These are phyloP conservation scores for Cichorium intybus DNA, from an alignment of 140 eudicot species.

Conservation along the genomic window DNA sequence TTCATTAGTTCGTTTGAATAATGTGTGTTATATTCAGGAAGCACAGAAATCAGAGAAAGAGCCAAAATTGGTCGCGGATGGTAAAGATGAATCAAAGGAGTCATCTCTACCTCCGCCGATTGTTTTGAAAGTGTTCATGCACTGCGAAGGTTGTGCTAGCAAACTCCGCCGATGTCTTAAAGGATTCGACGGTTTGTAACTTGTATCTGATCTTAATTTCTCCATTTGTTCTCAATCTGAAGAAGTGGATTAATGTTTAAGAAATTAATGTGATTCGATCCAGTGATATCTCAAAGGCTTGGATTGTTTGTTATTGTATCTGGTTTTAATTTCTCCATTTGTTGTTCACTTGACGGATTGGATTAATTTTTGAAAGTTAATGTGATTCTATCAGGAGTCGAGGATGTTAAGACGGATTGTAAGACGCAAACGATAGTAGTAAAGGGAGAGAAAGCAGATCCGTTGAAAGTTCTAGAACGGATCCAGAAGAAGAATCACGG, in stretches of 20 bases:
- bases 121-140: slow-evolving; percentile 62
- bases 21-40: no score
- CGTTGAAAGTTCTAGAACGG: slow-evolving; percentile 73
- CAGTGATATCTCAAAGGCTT: no score
- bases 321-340: not conserved
- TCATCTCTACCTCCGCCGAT: slow-evolving; percentile 47
- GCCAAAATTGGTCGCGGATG: no score
- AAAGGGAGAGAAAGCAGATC: slow-evolving; percentile 98
- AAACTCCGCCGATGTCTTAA: slow-evolving; percentile 60
- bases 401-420: slow-evolving; percentile 84
- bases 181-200: slow-evolving; percentile 45
- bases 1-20: not conserved
- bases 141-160: slow-evolving; percentile 75
- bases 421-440: slow-evolving; percentile 87
- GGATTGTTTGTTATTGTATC: no score
- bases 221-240: no score
- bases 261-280: no score
- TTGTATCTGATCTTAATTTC: not conserved
- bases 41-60: no score
- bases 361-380: not conserved
- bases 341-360: not conserved
- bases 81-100: not conserved
- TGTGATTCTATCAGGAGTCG: slow-evolving; percentile 56
- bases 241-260: no score
- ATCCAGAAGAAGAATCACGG: slow-evolving; percentile 89